phyloP scores from a whole-genome alignment of 139 green algal genomes.

The Parachlorella kessleri region DNA sequence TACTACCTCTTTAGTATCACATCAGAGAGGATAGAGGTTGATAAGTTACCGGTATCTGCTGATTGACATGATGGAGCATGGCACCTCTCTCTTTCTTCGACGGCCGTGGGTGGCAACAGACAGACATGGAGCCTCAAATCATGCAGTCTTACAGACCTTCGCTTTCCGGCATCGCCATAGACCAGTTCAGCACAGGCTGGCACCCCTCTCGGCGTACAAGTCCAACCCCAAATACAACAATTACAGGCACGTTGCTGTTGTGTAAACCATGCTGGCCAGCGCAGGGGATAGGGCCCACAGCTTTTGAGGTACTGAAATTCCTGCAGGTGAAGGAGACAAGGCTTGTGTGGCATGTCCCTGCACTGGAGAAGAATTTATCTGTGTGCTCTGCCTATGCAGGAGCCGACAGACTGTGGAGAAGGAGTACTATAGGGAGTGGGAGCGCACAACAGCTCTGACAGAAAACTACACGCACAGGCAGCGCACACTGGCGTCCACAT shows the following conservation, averaged over 20 bases:
- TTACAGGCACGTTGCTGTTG: slow-evolving; percentile 17
- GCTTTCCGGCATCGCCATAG: neutral
- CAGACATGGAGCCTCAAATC: too few species aligned
- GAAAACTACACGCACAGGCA: slow-evolving; percentile 10
- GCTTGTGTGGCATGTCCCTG: neutral
- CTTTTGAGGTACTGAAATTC: neutral
- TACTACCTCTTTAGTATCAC: too few species aligned
- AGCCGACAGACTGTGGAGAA: slow-evolving; percentile 26
- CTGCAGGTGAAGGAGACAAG: neutral
- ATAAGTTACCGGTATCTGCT: too few species aligned
- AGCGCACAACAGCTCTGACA: slow-evolving; percentile 9
- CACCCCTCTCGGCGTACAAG: neutral
- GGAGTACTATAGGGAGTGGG: slow-evolving; percentile 34
- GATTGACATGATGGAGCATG: too few species aligned
- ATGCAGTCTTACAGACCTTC: too few species aligned
- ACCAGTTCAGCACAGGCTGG: neutral
- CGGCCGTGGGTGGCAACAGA: too few species aligned
- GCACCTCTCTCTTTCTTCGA: too few species aligned
- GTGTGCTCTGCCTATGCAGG: slow-evolving; percentile 5
- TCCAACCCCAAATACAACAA: slow-evolving; percentile 26
- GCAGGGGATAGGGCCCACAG: neutral
- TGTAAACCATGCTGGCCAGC: neutral
- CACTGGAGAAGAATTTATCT: neutral
- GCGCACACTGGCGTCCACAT: slow-evolving; percentile 16
- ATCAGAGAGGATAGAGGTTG: too few species aligned